These are phyloP conservation scores for Cryptosporidium canis DNA, from an alignment of 169 alveolate genomes.

Conservation along the genomic window DNA sequence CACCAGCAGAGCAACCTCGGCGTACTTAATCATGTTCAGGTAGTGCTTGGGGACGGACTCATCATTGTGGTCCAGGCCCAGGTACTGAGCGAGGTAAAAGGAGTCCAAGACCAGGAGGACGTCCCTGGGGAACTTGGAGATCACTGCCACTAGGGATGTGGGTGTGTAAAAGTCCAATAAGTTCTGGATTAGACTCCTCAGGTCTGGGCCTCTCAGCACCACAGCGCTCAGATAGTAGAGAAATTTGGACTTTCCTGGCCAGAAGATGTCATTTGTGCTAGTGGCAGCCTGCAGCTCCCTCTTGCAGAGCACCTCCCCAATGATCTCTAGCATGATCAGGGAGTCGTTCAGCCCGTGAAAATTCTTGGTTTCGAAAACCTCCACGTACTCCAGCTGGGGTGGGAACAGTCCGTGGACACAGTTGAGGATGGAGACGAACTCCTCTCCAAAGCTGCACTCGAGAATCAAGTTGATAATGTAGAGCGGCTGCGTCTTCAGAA, in stretches of 20 bases:
- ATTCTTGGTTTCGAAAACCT: neutral
- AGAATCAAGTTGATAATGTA: conserved; percentile 21
- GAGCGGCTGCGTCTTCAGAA: conserved; percentile 11
- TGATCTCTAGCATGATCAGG: conserved; percentile 6
- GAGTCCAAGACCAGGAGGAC: conserved; percentile 20
- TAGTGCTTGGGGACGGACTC: conserved; percentile 10
- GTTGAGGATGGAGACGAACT: conserved; percentile 1
- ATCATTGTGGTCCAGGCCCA: conserved; percentile 4
- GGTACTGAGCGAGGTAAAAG: neutral
- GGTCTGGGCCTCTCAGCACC: conserved; percentile 28
- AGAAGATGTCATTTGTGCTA: conserved; percentile 24
- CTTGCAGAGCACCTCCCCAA: conserved; percentile 34
- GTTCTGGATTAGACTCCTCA: neutral
- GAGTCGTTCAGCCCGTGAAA: conserved; percentile 40
- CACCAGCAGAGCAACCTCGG: conserved; percentile 20
- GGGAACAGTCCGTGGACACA: conserved; percentile 31
- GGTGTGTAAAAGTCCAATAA: conserved; percentile 26
- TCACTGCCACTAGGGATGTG: conserved; percentile 13
- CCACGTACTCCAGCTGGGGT: neutral
- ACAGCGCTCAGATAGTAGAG: conserved; percentile 8
- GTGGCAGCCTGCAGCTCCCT: conserved; percentile 17
- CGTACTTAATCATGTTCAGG: conserved; percentile 13
- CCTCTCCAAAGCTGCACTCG: conserved; percentile 43
- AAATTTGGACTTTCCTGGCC: conserved; percentile 31
- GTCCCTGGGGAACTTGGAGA: conserved; percentile 3